Conservation (phyloP, 2,329 filamentous ascomycete genomes). For the Alternaria sp. region DNA sequence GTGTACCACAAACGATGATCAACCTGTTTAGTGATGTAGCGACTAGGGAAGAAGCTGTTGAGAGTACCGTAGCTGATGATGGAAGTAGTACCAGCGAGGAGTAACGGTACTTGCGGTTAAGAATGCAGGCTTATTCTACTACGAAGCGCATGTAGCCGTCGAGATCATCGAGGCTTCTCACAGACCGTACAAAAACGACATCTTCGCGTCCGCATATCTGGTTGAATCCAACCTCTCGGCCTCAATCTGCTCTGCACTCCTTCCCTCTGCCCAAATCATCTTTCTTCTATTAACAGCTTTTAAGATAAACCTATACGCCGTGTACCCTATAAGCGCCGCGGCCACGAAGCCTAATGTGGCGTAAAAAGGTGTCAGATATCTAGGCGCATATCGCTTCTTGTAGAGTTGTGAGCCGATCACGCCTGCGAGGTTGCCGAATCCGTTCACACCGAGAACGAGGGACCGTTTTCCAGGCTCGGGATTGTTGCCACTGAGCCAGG, state of each 20-base stretch:
- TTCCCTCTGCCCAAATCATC: slow-evolving; percentile 16
- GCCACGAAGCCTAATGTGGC: slow-evolving; percentile 34
- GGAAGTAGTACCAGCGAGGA: slow-evolving; percentile 4
- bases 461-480: slow-evolving; percentile 33
- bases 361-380: slow-evolving; percentile 31
- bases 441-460: slow-evolving; percentile 31
- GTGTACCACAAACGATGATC: slow-evolving; percentile 9
- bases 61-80: slow-evolving; percentile 4
- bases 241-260: slow-evolving; percentile 24
- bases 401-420: slow-evolving; percentile 33
- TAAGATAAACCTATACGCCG: slow-evolving; percentile 29
- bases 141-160: neutral
- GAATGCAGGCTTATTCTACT: neutral
- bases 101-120: neutral
- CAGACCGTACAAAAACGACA: slow-evolving; percentile 37
- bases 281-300: slow-evolving; percentile 25
- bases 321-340: slow-evolving; percentile 28
- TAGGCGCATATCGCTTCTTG: slow-evolving; percentile 26
- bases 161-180: neutral
- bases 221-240: slow-evolving; percentile 25
- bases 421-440: slow-evolving; percentile 37
- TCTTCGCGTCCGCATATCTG: slow-evolving; percentile 34
- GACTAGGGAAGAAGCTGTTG: neutral
- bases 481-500: slow-evolving; percentile 37
- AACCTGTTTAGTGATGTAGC: neutral